Base-by-base conservation (phyloP, 1,284 basidiomycete genomes). In the Sporisorium graminicola region DNA sequence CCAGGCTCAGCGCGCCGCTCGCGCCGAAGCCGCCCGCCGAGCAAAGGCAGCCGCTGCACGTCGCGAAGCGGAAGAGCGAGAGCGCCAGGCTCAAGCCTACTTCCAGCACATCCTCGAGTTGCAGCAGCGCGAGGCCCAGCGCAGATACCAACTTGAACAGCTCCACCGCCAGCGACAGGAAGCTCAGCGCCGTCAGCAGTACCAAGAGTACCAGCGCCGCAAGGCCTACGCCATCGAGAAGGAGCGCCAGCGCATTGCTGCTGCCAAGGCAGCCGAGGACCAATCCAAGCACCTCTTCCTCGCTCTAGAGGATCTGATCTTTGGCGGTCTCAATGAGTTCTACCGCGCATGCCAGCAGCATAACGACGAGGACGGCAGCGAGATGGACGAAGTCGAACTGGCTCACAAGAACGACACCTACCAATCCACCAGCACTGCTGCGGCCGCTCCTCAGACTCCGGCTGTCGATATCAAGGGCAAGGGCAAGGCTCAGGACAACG, bases 181-280 rank as follows among this genome's bases (percentile, higher is more conserved):
- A 20, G 68, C 65, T 22, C 51, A 61, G 37, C 68, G 60, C 13
- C 65, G 70, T 47, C 62, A 64, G 57, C 74, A 70, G 60, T 72
- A 72, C 53, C 62, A 59, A 40, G 74, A 77, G 53, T 74, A 77
- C 55, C 74, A 74, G 66, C 70, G 70, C 16, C 62, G 74, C 44
- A 74, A 73, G 62, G 66, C 70, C 37, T 61, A 58, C 20, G 70
- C 70, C 16, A 73, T 73, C 51, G 65, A 73, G 58, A 73, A 68
- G 59, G 74, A 77, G 44, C 62, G 70, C 14, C 61, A 73, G 52
- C 62, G 70, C 44, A 70, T 74, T 33, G 66, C 65, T 31, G 61
- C 64, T 5, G 27, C 40, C 9, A 53, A 42, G 35, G 70, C 64
- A 8, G 70, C 70, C 1, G 53, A 77, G 60, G 57, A 70, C 52